Percentiles rank a stretch among this genome's conserved stretches.
Conservation (phyloP, 2,329 filamentous ascomycete genomes). For the Dactylellina drechsleri region DNA sequence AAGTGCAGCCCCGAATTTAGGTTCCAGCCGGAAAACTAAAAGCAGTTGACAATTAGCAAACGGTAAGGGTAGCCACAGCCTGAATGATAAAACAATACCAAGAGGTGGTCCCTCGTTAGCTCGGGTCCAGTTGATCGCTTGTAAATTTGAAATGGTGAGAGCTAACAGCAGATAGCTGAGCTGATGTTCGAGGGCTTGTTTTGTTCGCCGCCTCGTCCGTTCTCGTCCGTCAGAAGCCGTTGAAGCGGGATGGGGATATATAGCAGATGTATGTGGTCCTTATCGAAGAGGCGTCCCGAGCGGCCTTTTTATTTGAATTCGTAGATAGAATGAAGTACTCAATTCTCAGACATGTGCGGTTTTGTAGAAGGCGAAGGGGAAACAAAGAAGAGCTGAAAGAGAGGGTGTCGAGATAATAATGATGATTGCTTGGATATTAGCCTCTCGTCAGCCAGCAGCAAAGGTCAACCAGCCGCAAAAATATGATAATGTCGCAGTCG, state of each 20-base stretch:
- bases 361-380: neutral
- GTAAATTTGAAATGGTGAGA: no score
- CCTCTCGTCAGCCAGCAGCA: constrained; percentile 24
- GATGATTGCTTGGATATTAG: no score
- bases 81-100: constrained; percentile 7
- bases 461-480: constrained; percentile 26
- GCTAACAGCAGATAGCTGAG: neutral
- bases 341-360: constrained; percentile 1
- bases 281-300: neutral
- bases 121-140: no score
- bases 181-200: neutral
- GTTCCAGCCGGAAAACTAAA: constrained; percentile 15
- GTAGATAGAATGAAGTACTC: neutral
- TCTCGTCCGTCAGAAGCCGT: neutral
- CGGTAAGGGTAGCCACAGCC: no score
- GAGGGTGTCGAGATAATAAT: constrained; percentile 23
- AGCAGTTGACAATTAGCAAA: neutral
- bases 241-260: no score
- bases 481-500: constrained; percentile 2
- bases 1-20: constrained; percentile 45
- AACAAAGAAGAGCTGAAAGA: neutral
- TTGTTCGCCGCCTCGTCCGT: constrained; percentile 26
- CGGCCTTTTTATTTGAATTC: constrained; percentile 6
- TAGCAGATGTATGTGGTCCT: no score
- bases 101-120: neutral